Evolutionary conservation across 305 asterid genomes (phyloP), one percentile per base, ranked within the genome.

Genomic region (Plantago rigida): DNA sequence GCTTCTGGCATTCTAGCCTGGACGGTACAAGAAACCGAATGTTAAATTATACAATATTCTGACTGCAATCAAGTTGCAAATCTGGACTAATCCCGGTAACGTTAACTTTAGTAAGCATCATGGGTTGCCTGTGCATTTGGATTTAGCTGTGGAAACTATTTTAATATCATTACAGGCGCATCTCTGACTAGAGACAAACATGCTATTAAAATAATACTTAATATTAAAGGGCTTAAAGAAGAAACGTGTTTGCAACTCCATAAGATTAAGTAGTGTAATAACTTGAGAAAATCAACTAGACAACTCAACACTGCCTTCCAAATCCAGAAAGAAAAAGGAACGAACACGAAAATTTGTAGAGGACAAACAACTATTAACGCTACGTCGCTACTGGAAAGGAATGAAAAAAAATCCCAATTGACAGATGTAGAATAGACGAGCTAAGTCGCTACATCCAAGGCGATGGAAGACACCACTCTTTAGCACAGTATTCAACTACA

Each of bases 1-100:
- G 73, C 77, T 73, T 67, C 58, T 59, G 77, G 68, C 65, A 56
- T 63, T 69, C 81, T 67, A 66, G 66, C 75, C 94, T 85, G 83
- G 44, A 78, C 51, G 65, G 45, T 22, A 60, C 59, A 60, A 26
- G 59, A 58, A 60, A 69, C 29, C 36, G 14, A 64, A 41, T 22
- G 48, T 29, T 24, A 47, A 42, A 59, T 31, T 8, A 36, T 36
- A 31, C 7, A 31, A 3, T 31, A 31, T 31, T 31, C 39, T 31
- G 39, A 5, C 39, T 3, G 39, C 1, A 1, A 5, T 31, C 39
- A 31, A 31, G 39, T 31, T 31, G 39, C 39, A 5, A 31, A 31
- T 31, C 39, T 31, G 7, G 39, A 31, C 7, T 31, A 5, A 31
- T 31, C 39, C 39, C 1, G 6, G 39, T 31, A 31, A 31, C 6